Evolutionary conservation across 129 eudicot genomes (phyloP).

Genomic region (Daucus carota): DNA sequence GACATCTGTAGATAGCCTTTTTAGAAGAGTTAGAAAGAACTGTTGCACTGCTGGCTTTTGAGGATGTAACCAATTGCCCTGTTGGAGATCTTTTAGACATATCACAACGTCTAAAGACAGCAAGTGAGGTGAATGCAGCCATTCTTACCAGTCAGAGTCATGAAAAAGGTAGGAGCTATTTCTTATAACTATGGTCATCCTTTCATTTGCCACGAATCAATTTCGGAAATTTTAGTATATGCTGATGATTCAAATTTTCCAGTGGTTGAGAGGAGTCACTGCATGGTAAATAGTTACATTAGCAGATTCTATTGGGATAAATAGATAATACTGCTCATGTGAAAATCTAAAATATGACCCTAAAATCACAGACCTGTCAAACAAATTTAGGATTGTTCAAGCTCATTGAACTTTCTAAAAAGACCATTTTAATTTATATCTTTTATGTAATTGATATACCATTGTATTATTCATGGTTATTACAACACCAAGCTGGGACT

Average conservation of each 20-base stretch:
- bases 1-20: constrained; percentile 60
- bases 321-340: not conserved
- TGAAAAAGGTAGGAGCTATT: constrained; percentile 65
- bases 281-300: not conserved
- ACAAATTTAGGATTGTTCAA: not conserved
- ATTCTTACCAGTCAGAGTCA: constrained; percentile 97
- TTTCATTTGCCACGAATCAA: not conserved
- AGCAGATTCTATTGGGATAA: not conserved
- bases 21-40: constrained; percentile 90
- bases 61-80: constrained; percentile 77
- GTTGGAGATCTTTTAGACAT: constrained; percentile 82
- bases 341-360: not conserved
- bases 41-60: constrained; percentile 84
- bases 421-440: not conserved
- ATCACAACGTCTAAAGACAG: constrained; percentile 87
- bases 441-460: not conserved
- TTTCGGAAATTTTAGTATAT: not conserved
- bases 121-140: constrained; percentile 96
- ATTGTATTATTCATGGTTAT: no score
- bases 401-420: not conserved
- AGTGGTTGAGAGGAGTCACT: not conserved
- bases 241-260: not conserved
- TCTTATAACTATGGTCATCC: not conserved
- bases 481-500: no score
- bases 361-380: not conserved